phyloP scores from a whole-genome alignment of 2,329 filamentous ascomycete genomes.

The Aspergillus luchuensis region DNA sequence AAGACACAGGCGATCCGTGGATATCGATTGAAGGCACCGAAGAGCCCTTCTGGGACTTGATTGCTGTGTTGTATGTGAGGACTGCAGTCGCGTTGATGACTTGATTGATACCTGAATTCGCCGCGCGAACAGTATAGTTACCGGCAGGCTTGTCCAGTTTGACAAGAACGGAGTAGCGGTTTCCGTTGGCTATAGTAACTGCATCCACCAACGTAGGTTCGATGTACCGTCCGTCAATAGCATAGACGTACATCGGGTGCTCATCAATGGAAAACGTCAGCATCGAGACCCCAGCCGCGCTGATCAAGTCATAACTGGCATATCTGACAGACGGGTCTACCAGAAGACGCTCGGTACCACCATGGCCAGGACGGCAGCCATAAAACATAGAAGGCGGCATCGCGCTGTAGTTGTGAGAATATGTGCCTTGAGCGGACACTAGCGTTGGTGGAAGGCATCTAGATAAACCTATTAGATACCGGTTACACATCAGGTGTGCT shows the following conservation, averaged over 20 bases:
- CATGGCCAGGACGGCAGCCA: slow-evolving; percentile 51
- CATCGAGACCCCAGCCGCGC: slow-evolving; percentile 51
- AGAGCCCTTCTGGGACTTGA: slow-evolving; percentile 18
- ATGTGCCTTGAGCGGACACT: slow-evolving; percentile 18
- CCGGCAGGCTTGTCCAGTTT: slow-evolving; percentile 48
- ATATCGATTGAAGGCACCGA: slow-evolving; percentile 53
- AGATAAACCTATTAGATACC: not conserved
- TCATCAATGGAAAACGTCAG: slow-evolving; percentile 50
- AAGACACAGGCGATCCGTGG: slow-evolving; percentile 47
- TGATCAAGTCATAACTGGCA: slow-evolving; percentile 56
- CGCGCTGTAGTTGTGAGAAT: slow-evolving; percentile 24
- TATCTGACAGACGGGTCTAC: slow-evolving; percentile 44
- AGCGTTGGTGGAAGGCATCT: slow-evolving; percentile 24
- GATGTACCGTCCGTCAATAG: slow-evolving; percentile 43
- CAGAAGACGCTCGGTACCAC: slow-evolving; percentile 47
- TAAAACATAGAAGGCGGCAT: slow-evolving; percentile 31
- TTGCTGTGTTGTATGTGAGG: slow-evolving; percentile 44
- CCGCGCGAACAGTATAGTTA: slow-evolving; percentile 57
- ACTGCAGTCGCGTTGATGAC: slow-evolving; percentile 55
- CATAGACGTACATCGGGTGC: slow-evolving; percentile 45
- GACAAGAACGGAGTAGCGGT: slow-evolving; percentile 42
- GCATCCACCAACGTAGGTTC: slow-evolving; percentile 37
- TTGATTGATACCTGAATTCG: slow-evolving; percentile 53
- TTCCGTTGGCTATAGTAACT: slow-evolving; percentile 32
- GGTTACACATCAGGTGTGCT: no score